Evolutionary conservation across 108 stramenopile species (phyloP), one percentile per base, ranked within the genome.

Genomic region (Cyclotella kingstonii): DNA sequence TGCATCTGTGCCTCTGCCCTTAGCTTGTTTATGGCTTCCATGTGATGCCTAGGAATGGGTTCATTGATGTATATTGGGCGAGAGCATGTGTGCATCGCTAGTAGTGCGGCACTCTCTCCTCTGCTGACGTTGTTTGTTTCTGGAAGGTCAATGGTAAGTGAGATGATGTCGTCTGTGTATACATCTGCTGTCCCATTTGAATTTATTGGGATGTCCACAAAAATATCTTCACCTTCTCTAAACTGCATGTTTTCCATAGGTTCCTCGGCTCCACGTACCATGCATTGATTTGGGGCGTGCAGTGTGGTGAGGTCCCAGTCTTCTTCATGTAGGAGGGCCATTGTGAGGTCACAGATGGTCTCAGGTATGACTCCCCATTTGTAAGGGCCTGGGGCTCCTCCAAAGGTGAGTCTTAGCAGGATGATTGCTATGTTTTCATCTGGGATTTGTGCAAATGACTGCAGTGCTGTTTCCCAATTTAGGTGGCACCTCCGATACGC

Each of bases 341-440:
- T 65, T 14, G 25, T 25, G 25, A 62, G 9, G 5, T 62, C 29
- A 23, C 54, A 56, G 0, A 65, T 55, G 5, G 39, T 28, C 43
- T 65, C 35, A 2, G 53, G 42, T 10, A 42, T 0, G 19, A 21
- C 1, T 12, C 42, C 66, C 48, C 46, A 67, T 45, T 67, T 56
- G 0, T 30, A 44, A 6, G 55, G 55, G 28, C 42, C 30, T 23
- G 66, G 66, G 1, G 28, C 17, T 3, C 66, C 56, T 0, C 66
- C 66, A 28, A 67, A 67, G 1, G 66, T 57, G 1, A 67, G 66
- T 4, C 44, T 11, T 11, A 67, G 66, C 11, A 44, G 25, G 3
- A 67, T 33, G 15, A 49, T 39, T 15, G 66, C 66, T 23, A 67
- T 31, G 12, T 46, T 25, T 21, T 55, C 17, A 3, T 45, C 55